Evolutionary conservation across 345 rosid species (phyloP), one percentile per base, ranked within the genome.

Genomic region (Murraya koenigii): DNA sequence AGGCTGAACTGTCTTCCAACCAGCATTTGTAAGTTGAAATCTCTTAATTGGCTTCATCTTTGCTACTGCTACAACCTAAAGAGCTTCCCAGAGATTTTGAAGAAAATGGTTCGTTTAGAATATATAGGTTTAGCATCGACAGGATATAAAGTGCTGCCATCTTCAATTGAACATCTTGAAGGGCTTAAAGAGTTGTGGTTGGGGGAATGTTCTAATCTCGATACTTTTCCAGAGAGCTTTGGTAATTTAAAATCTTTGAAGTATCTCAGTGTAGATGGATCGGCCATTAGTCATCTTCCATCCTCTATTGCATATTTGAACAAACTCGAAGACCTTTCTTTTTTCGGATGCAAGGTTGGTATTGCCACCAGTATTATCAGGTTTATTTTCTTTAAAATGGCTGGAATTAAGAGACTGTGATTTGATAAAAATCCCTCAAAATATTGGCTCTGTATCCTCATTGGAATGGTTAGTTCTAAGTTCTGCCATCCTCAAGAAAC

Each of bases 131-230:
- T 86, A 55, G 82, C 78, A 55, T 84, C 70, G 32, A 86, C 87
- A 4, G 75, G 70, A 11, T 78, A 84, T 65, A 61, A 76, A 68
- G 69, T 72, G 38, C 75, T 84, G 32, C 84, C 89, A 0, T 78
- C 79, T 66, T 78, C 83, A 38, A 59, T 84, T 76, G 76, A 74
- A 67, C 35, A 67, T 14, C 36, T 69, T 5, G 64, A 66, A 9
- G 71, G 41, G 22, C 89, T 86, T 75, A 72, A n/a, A 38, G 56
- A 47, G 30, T 38, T 86, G 71, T 66, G 61, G 63, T 54, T 84
- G 74, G 39, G 39, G 44, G 65, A 75, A 38, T 86, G 87, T 67
- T 63, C 38, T 56, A 75, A 49, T 20, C 35, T 86, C 52, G 70
- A 20, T 52, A 25, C 1, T 68, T 74, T 86, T 65, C 80, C 88